Evolutionary conservation across 1,284 basidiomycete species (phyloP).

Genomic region (Baeospora myosura): DNA sequence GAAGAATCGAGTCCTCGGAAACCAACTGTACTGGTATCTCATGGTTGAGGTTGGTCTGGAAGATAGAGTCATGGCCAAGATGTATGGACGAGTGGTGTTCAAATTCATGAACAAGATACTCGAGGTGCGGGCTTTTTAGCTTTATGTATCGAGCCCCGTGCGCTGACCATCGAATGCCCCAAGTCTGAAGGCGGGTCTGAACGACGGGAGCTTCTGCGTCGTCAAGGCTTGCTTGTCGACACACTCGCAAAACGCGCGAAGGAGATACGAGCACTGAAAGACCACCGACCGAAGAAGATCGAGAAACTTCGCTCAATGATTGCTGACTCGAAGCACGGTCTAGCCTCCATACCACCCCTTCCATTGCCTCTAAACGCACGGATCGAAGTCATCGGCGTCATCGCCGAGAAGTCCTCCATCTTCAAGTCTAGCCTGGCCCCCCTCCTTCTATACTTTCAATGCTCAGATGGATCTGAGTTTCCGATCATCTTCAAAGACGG

Average conservation of each 20-base stretch:
- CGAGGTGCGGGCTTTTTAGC: slow-evolving; percentile 52
- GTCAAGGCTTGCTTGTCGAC: slow-evolving; percentile 83
- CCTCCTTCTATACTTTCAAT: slow-evolving; percentile 85
- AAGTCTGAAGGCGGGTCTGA: slow-evolving; percentile 73
- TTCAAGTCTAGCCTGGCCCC: slow-evolving; percentile 98
- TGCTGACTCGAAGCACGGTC: slow-evolving; percentile 77
- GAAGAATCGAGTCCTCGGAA: slow-evolving; percentile 78
- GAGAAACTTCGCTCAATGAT: slow-evolving; percentile 85
- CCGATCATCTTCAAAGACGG: slow-evolving; percentile 98
- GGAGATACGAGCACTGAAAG: slow-evolving; percentile 86
- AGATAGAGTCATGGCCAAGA: slow-evolving; percentile 78
- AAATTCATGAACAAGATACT: slow-evolving; percentile 82
- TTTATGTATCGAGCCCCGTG: slow-evolving; percentile 7
- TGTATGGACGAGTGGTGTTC: slow-evolving; percentile 87
- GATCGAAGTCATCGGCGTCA: slow-evolving; percentile 77
- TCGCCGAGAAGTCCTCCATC: slow-evolving; percentile 86
- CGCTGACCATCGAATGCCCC: slow-evolving; percentile 10
- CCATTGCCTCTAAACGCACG: slow-evolving; percentile 87
- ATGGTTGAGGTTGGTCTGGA: slow-evolving; percentile 86
- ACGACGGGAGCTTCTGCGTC: slow-evolving; percentile 72
- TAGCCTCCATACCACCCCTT: slow-evolving; percentile 69
- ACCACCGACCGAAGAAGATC: slow-evolving; percentile 93
- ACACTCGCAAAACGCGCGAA: slow-evolving; percentile 78
- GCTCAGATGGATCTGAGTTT: slow-evolving; percentile 71
- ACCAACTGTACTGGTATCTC: slow-evolving; percentile 95